These are phyloP conservation scores for Ricinus communis DNA, from an alignment of 345 rosid genomes.

Conservation along the genomic window DNA sequence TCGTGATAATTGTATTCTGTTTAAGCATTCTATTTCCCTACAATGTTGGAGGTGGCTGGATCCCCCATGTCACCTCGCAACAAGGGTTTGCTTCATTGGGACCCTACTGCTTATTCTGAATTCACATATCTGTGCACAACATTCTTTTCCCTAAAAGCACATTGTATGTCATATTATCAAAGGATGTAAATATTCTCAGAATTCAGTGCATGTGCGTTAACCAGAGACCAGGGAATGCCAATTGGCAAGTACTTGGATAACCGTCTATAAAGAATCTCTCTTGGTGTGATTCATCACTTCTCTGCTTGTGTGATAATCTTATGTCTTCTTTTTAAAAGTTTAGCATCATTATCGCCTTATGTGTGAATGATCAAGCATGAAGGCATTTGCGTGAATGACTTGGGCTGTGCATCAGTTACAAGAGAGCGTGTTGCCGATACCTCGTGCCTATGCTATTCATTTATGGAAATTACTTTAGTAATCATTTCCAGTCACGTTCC, in stretches of 20 bases:
- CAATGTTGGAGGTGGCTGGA: not conserved
- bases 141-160: not conserved
- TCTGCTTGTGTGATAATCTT: too few species aligned
- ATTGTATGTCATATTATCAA: not conserved
- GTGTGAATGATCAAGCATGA: not conserved
- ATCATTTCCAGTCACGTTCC: not conserved
- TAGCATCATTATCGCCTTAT: not conserved
- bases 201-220: not conserved
- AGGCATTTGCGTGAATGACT: not conserved
- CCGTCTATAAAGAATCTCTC: not conserved
- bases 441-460: too few species aligned
- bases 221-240: not conserved
- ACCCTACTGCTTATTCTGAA: not conserved
- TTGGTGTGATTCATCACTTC: not conserved
- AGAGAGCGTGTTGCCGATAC: too few species aligned
- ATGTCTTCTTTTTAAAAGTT: not conserved
- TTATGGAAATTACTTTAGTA: too few species aligned
- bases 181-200: not conserved
- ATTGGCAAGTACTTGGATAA: not conserved
- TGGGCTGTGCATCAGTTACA: not conserved
- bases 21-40: not conserved
- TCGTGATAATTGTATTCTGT: not conserved
- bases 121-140: not conserved
- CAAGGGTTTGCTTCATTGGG: not conserved
- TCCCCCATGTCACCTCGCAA: too few species aligned